A percentile compares a stretch with the other conserved stretches of the same genome.
Evolutionary conservation across 495 filamentous ascomycete genomes (phyloP).

Genomic region (Aspergillus nidulans): DNA sequence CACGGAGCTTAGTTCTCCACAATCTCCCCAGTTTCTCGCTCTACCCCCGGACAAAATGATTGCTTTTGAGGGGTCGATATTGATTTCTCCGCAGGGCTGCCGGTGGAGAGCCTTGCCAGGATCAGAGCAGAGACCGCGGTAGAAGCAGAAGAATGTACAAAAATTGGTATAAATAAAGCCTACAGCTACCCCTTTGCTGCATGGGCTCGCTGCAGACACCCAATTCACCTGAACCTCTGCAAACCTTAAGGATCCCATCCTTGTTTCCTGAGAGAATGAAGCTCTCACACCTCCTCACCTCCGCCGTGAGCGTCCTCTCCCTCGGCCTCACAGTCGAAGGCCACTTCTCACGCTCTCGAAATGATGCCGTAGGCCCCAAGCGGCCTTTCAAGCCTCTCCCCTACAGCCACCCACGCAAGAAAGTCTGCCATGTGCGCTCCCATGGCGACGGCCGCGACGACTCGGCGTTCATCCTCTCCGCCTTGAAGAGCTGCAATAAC

Average conservation of each 20-base stretch:
- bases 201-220: background rate
- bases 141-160: background rate
- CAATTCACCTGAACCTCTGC: background rate
- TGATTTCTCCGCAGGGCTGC: constrained; percentile 1
- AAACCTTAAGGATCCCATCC: background rate
- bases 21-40: background rate
- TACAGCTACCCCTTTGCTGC: background rate
- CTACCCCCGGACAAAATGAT: constrained; percentile 8
- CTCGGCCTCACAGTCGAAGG: constrained; percentile 21
- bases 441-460: constrained; percentile 52
- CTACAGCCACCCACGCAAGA: constrained; percentile 22
- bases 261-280: constrained; percentile 21
- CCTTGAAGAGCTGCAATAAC: constrained; percentile 60
- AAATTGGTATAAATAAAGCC: background rate
- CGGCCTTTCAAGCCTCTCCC: constrained; percentile 36
- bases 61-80: background rate
- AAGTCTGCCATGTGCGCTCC: constrained; percentile 32
- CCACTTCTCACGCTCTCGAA: constrained; percentile 21
- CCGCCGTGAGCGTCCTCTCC: constrained; percentile 23
- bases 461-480: constrained; percentile 51
- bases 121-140: background rate
- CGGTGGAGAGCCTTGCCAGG: background rate
- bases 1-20: constrained; percentile 5
- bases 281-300: constrained; percentile 24
- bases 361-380: constrained; percentile 27